Evolutionary conservation across 352 stramenopile species (phyloP), one percentile per base, ranked within the genome.

Genomic region (Pythium dissimile): DNA sequence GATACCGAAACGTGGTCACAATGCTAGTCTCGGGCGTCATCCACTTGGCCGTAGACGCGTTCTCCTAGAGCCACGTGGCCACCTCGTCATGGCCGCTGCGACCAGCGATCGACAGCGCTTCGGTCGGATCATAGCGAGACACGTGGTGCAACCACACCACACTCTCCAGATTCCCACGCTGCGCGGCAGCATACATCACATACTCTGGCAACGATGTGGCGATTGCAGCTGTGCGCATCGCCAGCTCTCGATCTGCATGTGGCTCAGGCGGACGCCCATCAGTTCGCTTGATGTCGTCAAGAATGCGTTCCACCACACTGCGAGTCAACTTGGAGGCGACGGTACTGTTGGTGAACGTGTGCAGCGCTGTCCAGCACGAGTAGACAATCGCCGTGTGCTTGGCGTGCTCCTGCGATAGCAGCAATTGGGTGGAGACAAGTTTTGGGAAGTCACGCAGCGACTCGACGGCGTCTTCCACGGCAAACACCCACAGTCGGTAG

Each of bases 91-190:
- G 46, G 11, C 46, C 46, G 18, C 43, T 30, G 1, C 20, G 30
- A 11, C 32, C 49, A 1, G 35, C 49, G 1, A 15, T 15, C 4
- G 32, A 18, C 2, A 57, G 49, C 38, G 49, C 49, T 16, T 21
- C 27, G 18, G 11, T 24, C 30, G 23, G 49, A 39, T 48, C 37
- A 27, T 57, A 57, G 1, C n/a, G 12, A 15, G 26, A 26, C 13
- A 57, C n/a, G 3, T 57, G 2, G 13, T 57, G 49, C 12, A 57
- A n/a, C 49, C 49, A 57, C 16, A 57, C 27, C 2, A 57, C 49
- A 18, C 49, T 57, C 49, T 47, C 49, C 18, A 57, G 20, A 18
- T 49, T 30, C 2, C 49, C 49, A 2, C 12, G 15, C 16, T 26
- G 35, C 28, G 38, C 49, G 3, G 49, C 49, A 3, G 38, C 37